Evolutionary conservation across 108 stramenopile genomes (phyloP).

Genomic region (Aurantiochytrium sp.): DNA sequence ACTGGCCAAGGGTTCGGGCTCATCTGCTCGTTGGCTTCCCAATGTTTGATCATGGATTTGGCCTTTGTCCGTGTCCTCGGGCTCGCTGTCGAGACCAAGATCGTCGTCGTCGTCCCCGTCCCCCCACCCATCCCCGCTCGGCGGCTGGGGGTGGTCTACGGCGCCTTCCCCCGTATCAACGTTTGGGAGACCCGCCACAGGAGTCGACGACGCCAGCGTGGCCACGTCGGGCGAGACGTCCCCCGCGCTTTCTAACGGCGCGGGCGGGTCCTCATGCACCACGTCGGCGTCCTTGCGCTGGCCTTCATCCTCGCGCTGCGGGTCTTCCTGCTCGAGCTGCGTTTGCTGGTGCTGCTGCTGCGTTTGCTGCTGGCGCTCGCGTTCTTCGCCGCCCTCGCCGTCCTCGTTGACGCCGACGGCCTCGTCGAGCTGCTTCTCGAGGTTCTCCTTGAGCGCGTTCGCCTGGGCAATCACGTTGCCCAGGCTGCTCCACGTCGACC

Average conservation of each 20-base stretch:
- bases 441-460: not conserved
- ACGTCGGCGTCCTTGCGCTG: not conserved
- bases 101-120: not conserved
- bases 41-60: too few species aligned
- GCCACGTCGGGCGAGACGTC: too few species aligned
- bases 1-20: too few species aligned
- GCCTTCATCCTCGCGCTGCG: not conserved
- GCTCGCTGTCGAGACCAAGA: not conserved
- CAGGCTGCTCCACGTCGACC: not conserved
- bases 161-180: too few species aligned
- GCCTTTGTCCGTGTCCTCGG: too few species aligned
- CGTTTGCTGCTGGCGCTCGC: not conserved
- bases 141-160: too few species aligned
- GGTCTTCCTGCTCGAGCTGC: not conserved
- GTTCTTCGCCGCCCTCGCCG: not conserved
- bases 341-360: not conserved
- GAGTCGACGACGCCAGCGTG: too few species aligned
- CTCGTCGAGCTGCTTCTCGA: conserved; percentile 19
- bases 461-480: not conserved
- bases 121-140: not conserved
- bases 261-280: not conserved
- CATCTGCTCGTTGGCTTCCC: too few species aligned
- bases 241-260: not conserved
- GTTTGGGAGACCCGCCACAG: too few species aligned
- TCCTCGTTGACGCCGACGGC: not conserved